Evolutionary conservation across 202 grass and related monocot genomes (phyloP).

Genomic region (Thinopyrum obtusiflorum): DNA sequence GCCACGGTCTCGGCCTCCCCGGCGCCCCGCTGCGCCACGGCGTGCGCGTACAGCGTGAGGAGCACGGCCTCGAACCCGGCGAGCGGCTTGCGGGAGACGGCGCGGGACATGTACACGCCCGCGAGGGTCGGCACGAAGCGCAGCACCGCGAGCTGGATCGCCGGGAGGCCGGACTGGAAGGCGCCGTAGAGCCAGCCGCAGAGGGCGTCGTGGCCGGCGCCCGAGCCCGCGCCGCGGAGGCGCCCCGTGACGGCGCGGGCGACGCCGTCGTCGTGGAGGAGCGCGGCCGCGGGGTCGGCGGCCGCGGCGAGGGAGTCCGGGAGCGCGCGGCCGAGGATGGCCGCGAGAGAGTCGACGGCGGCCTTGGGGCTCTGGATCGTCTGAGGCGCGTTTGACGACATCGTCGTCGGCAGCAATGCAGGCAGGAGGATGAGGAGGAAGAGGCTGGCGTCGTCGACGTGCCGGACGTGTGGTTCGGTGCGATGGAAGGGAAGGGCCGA

Average conservation of each 20-base stretch:
- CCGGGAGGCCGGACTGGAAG: constrained; percentile 54
- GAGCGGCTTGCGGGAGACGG: constrained; percentile 49
- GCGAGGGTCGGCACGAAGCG: constrained; percentile 58
- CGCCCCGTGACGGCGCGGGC: constrained; percentile 29
- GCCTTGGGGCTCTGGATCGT: constrained; percentile 44
- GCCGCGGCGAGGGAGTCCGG: constrained; percentile 21
- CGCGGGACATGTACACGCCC: constrained; percentile 66
- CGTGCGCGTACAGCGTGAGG: constrained; percentile 67
- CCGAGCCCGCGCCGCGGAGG: constrained; percentile 40
- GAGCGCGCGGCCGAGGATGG: constrained; percentile 43
- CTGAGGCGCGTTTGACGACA: constrained; percentile 24
- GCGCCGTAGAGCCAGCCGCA: constrained; percentile 89
- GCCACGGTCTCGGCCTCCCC: constrained; percentile 40
- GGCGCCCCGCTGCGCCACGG: constrained; percentile 39
- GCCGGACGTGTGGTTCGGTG: not conserved
- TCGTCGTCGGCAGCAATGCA: not conserved
- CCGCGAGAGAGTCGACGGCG: constrained; percentile 45
- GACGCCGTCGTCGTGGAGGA: constrained; percentile 55
- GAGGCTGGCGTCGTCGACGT: not conserved
- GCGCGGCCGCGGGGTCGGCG: constrained; percentile 46
- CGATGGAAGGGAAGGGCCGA: not conserved
- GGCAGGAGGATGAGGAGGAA: not conserved
- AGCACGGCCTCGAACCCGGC: constrained; percentile 86
- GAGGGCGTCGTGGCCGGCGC: constrained; percentile 56
- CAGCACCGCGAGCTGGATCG: constrained; percentile 68